These are phyloP conservation scores for Casaregolazyma suthepensis DNA, from an alignment of 1,139 yeast genomes.

Conservation along the genomic window DNA sequence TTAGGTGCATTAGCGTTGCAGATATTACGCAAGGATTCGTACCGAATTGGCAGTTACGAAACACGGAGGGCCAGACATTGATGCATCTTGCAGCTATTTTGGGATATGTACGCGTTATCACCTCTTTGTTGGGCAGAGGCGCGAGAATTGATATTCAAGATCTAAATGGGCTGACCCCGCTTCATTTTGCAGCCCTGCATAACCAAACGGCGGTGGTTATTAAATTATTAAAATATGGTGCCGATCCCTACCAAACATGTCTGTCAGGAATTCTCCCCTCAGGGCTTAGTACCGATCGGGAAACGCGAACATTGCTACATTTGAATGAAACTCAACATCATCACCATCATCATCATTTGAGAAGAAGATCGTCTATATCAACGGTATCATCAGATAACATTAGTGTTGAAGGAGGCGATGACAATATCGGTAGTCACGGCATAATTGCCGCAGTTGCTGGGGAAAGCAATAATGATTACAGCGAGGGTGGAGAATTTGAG, in stretches of 20 bases:
- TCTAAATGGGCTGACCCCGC: slow-evolving; percentile 75
- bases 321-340: slow-evolving; percentile 23
- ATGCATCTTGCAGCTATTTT: slow-evolving; percentile 76
- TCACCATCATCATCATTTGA: slow-evolving; percentile 20
- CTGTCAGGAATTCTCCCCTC: neutral
- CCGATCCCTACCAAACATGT: slow-evolving; percentile 46
- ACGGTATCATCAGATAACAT: slow-evolving; percentile 17
- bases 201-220: slow-evolving; percentile 63
- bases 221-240: slow-evolving; percentile 47
- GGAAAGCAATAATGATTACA: slow-evolving; percentile 2
- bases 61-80: slow-evolving; percentile 78
- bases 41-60: slow-evolving; percentile 75
- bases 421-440: neutral
- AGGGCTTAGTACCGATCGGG: neutral
- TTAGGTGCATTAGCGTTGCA: slow-evolving; percentile 26
- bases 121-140: slow-evolving; percentile 67
- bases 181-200: slow-evolving; percentile 74
- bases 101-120: slow-evolving; percentile 58
- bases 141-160: slow-evolving; percentile 74
- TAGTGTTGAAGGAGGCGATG: neutral
- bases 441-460: neutral
- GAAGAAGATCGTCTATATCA: slow-evolving; percentile 19
- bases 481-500: slow-evolving; percentile 9
- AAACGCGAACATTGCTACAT: slow-evolving; percentile 11
- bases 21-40: slow-evolving; percentile 22